Base-by-base conservation (phyloP, 75 land plant species). In the Cupressus sempervirens region DNA sequence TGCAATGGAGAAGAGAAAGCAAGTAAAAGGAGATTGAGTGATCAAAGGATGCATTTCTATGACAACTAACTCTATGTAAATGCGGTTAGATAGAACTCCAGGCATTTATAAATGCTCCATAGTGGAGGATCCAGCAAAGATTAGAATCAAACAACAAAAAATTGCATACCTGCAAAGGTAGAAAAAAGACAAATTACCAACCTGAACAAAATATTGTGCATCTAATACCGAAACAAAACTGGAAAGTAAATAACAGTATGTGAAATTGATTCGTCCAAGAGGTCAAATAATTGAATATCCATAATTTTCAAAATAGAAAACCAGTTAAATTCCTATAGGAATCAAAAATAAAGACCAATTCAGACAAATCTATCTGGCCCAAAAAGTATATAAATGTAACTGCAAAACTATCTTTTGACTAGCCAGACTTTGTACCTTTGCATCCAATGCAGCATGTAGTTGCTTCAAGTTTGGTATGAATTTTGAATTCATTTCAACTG, bases 381-480 rank as follows among this genome's bases (percentile, higher is more conserved):
- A 50, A 50, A 50, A 50, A 50, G 50, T 50, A 1, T 50, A 26
- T 5, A 38, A 40, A 84, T 5, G 15, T n/a, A 43, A n/a, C 30
- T 30, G 14, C 12, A 1, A 50, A 43, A 32, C 11, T 40, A 9
- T 20, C 1, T 23, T 56, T 26, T 81, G 18, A 20, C 80, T 84
- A 79, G 81, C 14, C 30, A 79, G 52, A 43, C 74, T n/a, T n/a
- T 46, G 15, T 86, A 91, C 92, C 91, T 91, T 91, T 11, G 54
- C 81, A 30, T 53, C 85, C 56, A 98, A 88, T 40, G 96, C 88
- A 52, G 88, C 20, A 77, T 92, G 94, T 76, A 98, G 85, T 36
- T 85, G 88, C 62, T 89, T 88, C 93, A 98, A 88, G 35, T 90
- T 95, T 74, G 99, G 99, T 50, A 98, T 58, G 29, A 98, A 93